A percentile compares a stretch with the other conserved stretches of the same genome.
phyloP scores from a whole-genome alignment of 805 yeast species.

The Candida adriatica region DNA sequence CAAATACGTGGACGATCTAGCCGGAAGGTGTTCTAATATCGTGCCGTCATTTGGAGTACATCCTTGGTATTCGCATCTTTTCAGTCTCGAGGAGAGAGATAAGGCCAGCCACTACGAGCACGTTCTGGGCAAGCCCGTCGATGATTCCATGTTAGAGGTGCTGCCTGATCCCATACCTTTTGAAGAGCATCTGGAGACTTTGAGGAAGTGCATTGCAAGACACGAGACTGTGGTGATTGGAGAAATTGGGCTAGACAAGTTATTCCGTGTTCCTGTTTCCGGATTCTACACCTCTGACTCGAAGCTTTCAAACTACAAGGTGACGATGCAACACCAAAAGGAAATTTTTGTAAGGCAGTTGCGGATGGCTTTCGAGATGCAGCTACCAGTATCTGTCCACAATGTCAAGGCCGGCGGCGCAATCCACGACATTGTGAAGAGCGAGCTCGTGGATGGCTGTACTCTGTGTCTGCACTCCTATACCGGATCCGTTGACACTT shows the following conservation, averaged over 20 bases:
- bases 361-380: constrained; percentile 41
- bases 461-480: constrained; percentile 73
- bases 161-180: constrained; percentile 61
- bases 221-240: constrained; percentile 48
- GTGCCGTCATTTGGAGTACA: constrained; percentile 68
- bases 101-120: constrained; percentile 50
- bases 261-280: constrained; percentile 56
- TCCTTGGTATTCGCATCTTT: constrained; percentile 85
- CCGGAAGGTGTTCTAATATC: constrained; percentile 14
- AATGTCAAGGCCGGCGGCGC: constrained; percentile 76
- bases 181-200: constrained; percentile 23
- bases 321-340: constrained; percentile 60
- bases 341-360: constrained; percentile 44
- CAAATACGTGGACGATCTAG: constrained; percentile 20
- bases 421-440: constrained; percentile 38
- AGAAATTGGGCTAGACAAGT: constrained; percentile 85
- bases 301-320: constrained; percentile 40
- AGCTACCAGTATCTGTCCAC: constrained; percentile 65
- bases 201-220: constrained; percentile 9
- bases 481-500: constrained; percentile 74
- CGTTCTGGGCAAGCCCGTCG: constrained; percentile 37
- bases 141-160: constrained; percentile 30
- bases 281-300: constrained; percentile 43
- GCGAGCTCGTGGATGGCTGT: constrained; percentile 17
- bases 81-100: constrained; percentile 25